A percentile compares a stretch with the other conserved stretches of the same genome.
phyloP scores from a whole-genome alignment of 192 early-diverging fungal genomes.

The Polychytrium aggregatum region DNA sequence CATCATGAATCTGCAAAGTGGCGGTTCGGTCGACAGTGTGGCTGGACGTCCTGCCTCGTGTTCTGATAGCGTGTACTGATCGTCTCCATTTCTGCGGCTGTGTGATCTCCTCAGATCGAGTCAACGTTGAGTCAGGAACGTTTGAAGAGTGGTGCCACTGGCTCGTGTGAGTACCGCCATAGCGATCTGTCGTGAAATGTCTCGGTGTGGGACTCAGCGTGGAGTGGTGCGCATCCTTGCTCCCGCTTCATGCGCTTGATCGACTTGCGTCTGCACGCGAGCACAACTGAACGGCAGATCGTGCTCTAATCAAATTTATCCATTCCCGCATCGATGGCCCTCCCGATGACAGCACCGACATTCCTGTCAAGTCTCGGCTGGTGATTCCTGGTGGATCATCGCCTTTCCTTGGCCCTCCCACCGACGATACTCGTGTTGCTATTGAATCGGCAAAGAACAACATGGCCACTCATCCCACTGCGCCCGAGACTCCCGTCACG shows the following conservation, averaged over 20 bases:
- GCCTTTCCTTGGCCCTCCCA: conserved; percentile 10
- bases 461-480: too few species aligned
- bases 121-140: conserved; percentile 15
- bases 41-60: neutral
- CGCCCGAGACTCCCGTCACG: too few species aligned
- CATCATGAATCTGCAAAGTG: neutral
- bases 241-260: neutral
- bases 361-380: conserved; percentile 25
- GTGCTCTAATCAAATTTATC: too few species aligned
- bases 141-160: conserved; percentile 47
- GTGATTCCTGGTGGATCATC: conserved; percentile 26
- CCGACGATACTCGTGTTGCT: neutral
- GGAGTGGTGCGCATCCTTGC: conserved; percentile 2
- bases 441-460: too few species aligned
- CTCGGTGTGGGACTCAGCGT: too few species aligned
- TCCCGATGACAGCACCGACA: conserved; percentile 30
- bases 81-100: too few species aligned
- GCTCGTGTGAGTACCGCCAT: conserved; percentile 22
- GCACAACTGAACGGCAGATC: too few species aligned
- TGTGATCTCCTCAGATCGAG: too few species aligned
- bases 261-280: neutral
- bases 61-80: neutral
- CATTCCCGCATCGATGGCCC: too few species aligned
- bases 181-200: too few species aligned
- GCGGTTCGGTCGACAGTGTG: neutral